phyloP scores from a whole-genome alignment of 805 yeast species.

The Sporopachydermia lactativora region DNA sequence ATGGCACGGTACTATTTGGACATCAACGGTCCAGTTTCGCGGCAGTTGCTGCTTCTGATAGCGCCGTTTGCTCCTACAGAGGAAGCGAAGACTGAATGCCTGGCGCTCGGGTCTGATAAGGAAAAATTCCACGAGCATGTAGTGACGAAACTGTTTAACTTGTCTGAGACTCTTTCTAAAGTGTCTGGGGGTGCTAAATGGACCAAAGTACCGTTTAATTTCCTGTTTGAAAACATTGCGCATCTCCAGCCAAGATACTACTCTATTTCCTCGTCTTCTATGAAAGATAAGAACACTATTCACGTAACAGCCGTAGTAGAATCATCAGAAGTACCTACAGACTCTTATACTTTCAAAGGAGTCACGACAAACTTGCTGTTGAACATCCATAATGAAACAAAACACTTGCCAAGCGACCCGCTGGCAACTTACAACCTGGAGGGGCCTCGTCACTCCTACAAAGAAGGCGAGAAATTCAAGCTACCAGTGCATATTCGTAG shows the following conservation, averaged over 20 bases:
- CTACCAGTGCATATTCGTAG: constrained; percentile 89
- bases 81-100: constrained; percentile 33
- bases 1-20: constrained; percentile 78
- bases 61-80: constrained; percentile 72
- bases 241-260: constrained; percentile 89
- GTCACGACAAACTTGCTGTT: constrained; percentile 83
- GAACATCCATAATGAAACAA: constrained; percentile 48
- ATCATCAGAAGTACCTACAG: constrained; percentile 24
- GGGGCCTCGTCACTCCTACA: constrained; percentile 66
- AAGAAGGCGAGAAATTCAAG: constrained; percentile 29
- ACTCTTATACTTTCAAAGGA: constrained; percentile 45
- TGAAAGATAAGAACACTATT: constrained; percentile 57
- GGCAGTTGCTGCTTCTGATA: constrained; percentile 64
- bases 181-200: constrained; percentile 58
- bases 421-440: constrained; percentile 49
- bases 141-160: constrained; percentile 44
- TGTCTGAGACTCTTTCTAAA: constrained; percentile 56
- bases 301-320: constrained; percentile 92
- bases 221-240: constrained; percentile 67
- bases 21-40: constrained; percentile 85
- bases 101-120: constrained; percentile 51
- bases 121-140: constrained; percentile 52
- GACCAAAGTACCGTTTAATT: constrained; percentile 68
- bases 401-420: constrained; percentile 20
- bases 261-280: constrained; percentile 85